These are phyloP conservation scores for Yamadazyma philogaea DNA, from an alignment of 805 yeast species.

Conservation along the genomic window DNA sequence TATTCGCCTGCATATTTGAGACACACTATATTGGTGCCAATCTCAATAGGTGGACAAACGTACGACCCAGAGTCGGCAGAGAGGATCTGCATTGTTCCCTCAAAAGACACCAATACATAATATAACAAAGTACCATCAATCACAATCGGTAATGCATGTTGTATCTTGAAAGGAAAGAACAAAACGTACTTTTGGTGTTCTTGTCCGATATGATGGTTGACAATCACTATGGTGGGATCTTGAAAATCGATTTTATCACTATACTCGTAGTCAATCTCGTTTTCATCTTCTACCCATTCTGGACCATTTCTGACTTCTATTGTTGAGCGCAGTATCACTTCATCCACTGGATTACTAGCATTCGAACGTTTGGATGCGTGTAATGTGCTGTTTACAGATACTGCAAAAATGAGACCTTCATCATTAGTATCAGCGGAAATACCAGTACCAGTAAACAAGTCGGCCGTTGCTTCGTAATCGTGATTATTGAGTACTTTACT, in stretches of 20 bases:
- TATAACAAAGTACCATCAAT: conserved; percentile 33
- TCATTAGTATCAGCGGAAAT: conserved; percentile 27
- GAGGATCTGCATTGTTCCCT: conserved; percentile 50
- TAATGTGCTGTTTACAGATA: conserved; percentile 31
- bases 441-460: conserved; percentile 15
- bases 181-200: conserved; percentile 32
- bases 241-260: conserved; percentile 44
- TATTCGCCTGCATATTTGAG: conserved; percentile 31
- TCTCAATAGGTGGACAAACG: conserved; percentile 47
- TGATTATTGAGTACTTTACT: conserved; percentile 22
- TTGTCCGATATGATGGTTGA: conserved; percentile 35
- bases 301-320: conserved; percentile 44
- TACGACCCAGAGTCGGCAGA: conserved; percentile 45
- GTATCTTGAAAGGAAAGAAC: conserved; percentile 46
- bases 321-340: conserved; percentile 24
- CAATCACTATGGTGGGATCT: conserved; percentile 44
- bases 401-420: conserved; percentile 38
- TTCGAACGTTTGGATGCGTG: conserved; percentile 15
- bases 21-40: conserved; percentile 46
- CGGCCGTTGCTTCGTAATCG: conserved; percentile 13
- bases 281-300: conserved; percentile 39
- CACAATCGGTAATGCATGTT: conserved; percentile 43
- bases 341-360: neutral
- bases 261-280: conserved; percentile 28
- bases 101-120: conserved; percentile 56